Evolutionary conservation across 2,329 filamentous ascomycete genomes (phyloP), one percentile per base, ranked within the genome.

Genomic region (Cercospora canescens): DNA sequence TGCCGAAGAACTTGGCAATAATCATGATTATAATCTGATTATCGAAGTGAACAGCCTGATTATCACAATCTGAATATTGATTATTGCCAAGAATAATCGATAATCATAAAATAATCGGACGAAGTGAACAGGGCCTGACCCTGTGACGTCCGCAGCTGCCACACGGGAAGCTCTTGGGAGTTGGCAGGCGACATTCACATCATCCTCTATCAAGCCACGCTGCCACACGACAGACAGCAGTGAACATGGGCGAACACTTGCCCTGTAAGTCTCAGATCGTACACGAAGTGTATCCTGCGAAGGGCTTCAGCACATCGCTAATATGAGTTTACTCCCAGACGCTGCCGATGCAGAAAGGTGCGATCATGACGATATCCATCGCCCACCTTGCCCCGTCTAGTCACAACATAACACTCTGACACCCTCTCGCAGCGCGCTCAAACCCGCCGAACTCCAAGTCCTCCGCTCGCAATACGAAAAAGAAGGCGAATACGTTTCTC

Each of bases 331-430:
- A 48, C 60, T 76, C 70, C 67, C 81, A 98, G 95, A 98, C 85
- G 95, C 95, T 76, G 93, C 96, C 73, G 95, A 99, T 82, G 95
- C 95, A 75, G 95, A 99, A 84, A 97, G 91, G 92, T 94, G 76
- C 72, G 83, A 16, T 30, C 60, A 11, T 34, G n/a, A 59, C 55
- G 50, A 24, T 58, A 60, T 37, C 34, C 32, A 34, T 30, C 50
- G 35, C 41, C 54, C 41, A 60, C 18, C 32, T 16, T 12, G 6
- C 28, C 30, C 21, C 12, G 7, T 1, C 16, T 30, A 34, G 28
- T 32, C 11, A 6, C 30, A 26, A 54, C 34, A n/a, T 35, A 21
- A 12, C 9, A 48, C 24, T 34, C 65, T 67, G 26, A 67, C 41
- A 11, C 16, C 5, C 6, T 37, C 37, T 28, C 3, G 3, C 73